phyloP scores from a whole-genome alignment of 768 basidiomycete genomes.

The Amanita subjunquillea region DNA sequence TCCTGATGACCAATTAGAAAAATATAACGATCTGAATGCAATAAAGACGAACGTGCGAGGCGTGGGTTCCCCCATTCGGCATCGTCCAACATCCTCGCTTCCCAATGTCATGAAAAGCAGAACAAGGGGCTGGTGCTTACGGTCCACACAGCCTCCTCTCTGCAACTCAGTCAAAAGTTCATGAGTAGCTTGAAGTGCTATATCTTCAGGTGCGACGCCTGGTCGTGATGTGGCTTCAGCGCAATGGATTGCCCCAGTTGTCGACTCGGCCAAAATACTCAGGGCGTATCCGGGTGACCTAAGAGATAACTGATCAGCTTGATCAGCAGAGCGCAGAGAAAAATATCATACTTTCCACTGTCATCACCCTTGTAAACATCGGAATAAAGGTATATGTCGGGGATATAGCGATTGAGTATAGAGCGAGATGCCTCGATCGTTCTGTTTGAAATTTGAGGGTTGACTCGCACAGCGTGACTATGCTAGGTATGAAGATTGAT shows the following conservation, averaged over 20 bases:
- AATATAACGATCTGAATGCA: neutral
- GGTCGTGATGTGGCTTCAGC: slow-evolving; percentile 80
- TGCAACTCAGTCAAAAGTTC: slow-evolving; percentile 71
- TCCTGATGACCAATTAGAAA: slow-evolving; percentile 33
- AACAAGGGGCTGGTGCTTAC: slow-evolving; percentile 79
- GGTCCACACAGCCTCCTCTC: slow-evolving; percentile 84
- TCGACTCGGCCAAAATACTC: slow-evolving; percentile 84
- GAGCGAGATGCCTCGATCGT: slow-evolving; percentile 95
- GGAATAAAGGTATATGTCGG: slow-evolving; percentile 96
- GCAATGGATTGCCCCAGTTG: slow-evolving; percentile 80
- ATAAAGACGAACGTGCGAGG: slow-evolving; percentile 56
- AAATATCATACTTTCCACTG: slow-evolving; percentile 75
- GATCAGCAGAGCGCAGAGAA: neutral
- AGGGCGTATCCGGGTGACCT: slow-evolving; percentile 97
- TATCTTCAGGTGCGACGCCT: slow-evolving; percentile 85
- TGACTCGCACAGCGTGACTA: slow-evolving; percentile 94
- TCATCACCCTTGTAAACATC: slow-evolving; percentile 98
- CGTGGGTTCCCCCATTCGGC: slow-evolving; percentile 78
- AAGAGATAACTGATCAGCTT: neutral
- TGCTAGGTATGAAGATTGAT: slow-evolving; percentile 4
- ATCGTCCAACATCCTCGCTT: slow-evolving; percentile 91
- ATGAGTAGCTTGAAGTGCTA: slow-evolving; percentile 75
- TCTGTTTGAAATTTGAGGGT: slow-evolving; percentile 93
- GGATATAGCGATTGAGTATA: slow-evolving; percentile 90
- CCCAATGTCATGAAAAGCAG: slow-evolving; percentile 92